Conservation (phyloP, 2,329 filamentous ascomycete genomes). For the Cytospora mali region DNA sequence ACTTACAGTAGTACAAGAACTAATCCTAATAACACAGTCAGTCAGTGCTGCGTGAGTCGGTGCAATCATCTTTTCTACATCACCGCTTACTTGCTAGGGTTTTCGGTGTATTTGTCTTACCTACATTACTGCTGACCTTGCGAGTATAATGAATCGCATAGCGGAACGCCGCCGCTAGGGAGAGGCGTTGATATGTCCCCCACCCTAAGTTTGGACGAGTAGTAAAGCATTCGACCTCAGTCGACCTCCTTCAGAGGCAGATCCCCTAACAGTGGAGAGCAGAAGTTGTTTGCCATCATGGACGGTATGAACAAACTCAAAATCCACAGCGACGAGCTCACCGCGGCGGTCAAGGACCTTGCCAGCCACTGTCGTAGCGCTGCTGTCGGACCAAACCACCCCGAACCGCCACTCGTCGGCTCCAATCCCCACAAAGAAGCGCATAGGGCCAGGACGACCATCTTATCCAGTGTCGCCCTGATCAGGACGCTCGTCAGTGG, state of each 20-base stretch:
- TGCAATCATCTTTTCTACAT: too few relatives aligned
- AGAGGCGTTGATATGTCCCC: background rate
- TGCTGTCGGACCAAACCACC: too few relatives aligned
- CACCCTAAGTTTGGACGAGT: too few relatives aligned
- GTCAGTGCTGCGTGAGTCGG: too few relatives aligned
- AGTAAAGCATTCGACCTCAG: too few relatives aligned
- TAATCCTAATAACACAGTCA: too few relatives aligned
- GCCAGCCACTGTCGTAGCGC: background rate
- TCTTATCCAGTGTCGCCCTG: background rate
- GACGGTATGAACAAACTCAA: background rate
- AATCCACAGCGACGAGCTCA: slow-evolving; percentile 1
- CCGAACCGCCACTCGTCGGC: background rate
- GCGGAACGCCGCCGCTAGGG: background rate
- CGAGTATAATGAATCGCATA: background rate
- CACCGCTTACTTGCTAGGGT: too few relatives aligned
- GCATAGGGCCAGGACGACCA: background rate
- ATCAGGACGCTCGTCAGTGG: slow-evolving; percentile 2
- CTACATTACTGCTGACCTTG: background rate
- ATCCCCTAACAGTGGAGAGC: too few relatives aligned
- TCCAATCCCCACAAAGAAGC: background rate
- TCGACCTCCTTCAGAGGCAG: too few relatives aligned
- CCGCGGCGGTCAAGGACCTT: background rate
- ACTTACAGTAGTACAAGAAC: too few relatives aligned
- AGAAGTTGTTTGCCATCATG: background rate
- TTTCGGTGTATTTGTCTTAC: too few relatives aligned